Evolutionary conservation across 2,329 filamentous ascomycete species (phyloP), one percentile per base, ranked within the genome.

Genomic region (Trichoderma aggressivum): DNA sequence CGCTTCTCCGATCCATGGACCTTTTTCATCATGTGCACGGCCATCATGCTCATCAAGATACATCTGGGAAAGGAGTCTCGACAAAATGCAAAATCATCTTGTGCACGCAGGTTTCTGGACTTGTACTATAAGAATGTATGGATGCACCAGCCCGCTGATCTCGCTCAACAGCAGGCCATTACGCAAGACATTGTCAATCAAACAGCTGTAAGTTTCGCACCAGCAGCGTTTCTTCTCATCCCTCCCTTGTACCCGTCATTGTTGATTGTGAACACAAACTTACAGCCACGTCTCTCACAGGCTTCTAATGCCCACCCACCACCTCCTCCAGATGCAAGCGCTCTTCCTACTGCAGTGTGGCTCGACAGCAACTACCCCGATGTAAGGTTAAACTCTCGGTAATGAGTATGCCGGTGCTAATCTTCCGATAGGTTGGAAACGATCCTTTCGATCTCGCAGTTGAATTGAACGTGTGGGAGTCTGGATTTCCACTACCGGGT

Each of bases 331-430:
- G 66, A 69, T 7, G 56, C 28, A 53, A 61, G 14, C 28, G 56
- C 26, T 26, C 64, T 69, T 1, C 66, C 56, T 5, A 69, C 66
- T 10, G 60, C 56, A 53, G 66, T 24, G 30, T 69, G 66, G 66
- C 66, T 69, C 36, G 66, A 69, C 12, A 69, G 43, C 21, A 69
- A 55, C 28, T 69, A 69, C 43, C 66, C 55, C 10, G 66, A 69
- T 61, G 56, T 69, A 60, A 34, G 65, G 32, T n/a, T 10, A 34
- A 50, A 18, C 7, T 18, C 10, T n/a, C 1, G 36, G 30, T 59
- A n/a, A 28, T 59, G 1, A 18, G 21, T n/a, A 18, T 26, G n/a
- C 16, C n/a, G 34, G 21, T 7, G 21, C 66, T 61, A 53, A 69
- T 18, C 2, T 4, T 36, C 26, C 21, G 21, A 16, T 26, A 36